Evolutionary conservation across 345 rosid species (phyloP).

Genomic region (Linum usitatissimum): DNA sequence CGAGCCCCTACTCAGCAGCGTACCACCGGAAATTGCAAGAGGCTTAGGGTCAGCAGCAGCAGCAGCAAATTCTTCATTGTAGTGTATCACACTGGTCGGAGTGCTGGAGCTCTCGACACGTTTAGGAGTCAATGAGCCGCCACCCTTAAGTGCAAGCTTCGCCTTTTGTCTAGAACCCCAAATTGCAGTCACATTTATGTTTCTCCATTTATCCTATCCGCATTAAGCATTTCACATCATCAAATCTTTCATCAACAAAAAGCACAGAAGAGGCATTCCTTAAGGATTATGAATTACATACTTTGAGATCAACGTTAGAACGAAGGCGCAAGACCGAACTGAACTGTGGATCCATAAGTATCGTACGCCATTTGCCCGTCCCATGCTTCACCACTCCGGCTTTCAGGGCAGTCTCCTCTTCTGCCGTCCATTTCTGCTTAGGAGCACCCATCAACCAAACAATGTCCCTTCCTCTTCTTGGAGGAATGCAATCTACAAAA

Average conservation of each 20-base stretch:
- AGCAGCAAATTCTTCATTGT: neutral
- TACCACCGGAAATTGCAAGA: neutral
- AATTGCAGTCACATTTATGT: constrained; percentile 27
- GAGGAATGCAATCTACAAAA: neutral
- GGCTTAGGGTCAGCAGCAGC: neutral
- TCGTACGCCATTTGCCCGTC: constrained; percentile 28
- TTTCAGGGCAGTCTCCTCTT: constrained; percentile 31
- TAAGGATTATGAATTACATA: constrained; percentile 2
- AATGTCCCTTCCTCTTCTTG: neutral
- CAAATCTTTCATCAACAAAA: neutral
- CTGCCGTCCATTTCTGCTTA: constrained; percentile 31
- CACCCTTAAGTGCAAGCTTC: constrained; percentile 22
- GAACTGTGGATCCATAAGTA: constrained; percentile 25
- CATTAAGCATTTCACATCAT: neutral
- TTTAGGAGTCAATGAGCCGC: neutral
- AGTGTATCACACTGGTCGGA: neutral
- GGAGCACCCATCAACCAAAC: constrained; percentile 24
- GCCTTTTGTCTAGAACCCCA: constrained; percentile 32
- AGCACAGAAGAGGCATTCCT: neutral
- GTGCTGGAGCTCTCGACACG: neutral
- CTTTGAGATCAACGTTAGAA: constrained; percentile 29
- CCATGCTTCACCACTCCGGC: constrained; percentile 29
- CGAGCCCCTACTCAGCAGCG: neutral
- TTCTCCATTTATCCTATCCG: constrained; percentile 29
- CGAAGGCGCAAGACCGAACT: constrained; percentile 15